Conservation (phyloP, 2,329 filamentous ascomycete species). For the Dactylellina haptotyla region DNA sequence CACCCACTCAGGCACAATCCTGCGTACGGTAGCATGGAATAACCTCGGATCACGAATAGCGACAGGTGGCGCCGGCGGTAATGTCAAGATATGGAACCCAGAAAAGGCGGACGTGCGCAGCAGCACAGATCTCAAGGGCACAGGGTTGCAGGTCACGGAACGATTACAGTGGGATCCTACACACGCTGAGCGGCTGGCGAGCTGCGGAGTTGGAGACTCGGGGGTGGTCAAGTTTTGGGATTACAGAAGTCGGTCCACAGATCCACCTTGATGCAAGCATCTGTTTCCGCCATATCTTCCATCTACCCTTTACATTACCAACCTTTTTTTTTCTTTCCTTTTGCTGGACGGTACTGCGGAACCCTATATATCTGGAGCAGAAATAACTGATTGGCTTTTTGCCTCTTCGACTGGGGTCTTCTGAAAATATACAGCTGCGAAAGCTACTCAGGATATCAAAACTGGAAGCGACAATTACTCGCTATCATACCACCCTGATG, state of each 20-base stretch:
- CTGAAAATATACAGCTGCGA: constrained; percentile 48
- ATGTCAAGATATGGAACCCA: constrained; percentile 68
- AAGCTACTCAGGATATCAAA: constrained; percentile 59
- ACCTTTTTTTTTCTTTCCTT: not conserved
- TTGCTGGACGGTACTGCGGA: too few species aligned
- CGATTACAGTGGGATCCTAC: constrained; percentile 66
- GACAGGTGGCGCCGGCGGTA: constrained; percentile 64
- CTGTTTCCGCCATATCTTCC: not conserved
- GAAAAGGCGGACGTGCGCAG: constrained; percentile 66
- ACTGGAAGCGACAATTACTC: constrained; percentile 64
- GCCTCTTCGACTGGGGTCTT: constrained; percentile 9
- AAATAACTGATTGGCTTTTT: constrained; percentile 42
- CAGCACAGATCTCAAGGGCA: constrained; percentile 65
- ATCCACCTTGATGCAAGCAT: constrained; percentile 8
- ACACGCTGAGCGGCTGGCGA: constrained; percentile 66
- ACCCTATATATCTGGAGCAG: constrained; percentile 27
- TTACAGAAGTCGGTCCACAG: constrained; percentile 62
- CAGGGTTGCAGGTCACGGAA: constrained; percentile 63
- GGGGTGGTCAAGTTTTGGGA: constrained; percentile 68
- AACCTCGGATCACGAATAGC: constrained; percentile 66
- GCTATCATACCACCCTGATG: constrained; percentile 67
- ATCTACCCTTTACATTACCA: not conserved
- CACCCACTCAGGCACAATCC: constrained; percentile 48
- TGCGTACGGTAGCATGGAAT: constrained; percentile 66
- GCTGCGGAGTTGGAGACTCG: constrained; percentile 59